Base-by-base conservation (phyloP, 345 rosid genomes). In the Cardamine chenopodiifolia region DNA sequence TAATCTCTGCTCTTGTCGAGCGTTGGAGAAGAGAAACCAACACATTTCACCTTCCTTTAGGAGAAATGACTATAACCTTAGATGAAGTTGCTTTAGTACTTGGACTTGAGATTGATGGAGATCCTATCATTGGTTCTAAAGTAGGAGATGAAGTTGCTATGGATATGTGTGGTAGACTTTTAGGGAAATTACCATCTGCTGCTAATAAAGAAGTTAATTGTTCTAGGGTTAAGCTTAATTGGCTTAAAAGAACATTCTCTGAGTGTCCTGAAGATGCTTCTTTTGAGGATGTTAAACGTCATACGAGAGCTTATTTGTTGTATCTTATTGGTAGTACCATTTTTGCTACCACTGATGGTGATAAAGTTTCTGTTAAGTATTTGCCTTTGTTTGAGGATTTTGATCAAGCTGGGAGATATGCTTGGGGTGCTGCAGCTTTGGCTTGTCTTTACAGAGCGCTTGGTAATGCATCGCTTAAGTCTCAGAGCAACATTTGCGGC, bases 281-380 rank as follows among this genome's bases (percentile, higher is more conserved):
- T 19, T 7, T 34, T 6, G 90, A 83, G 39, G 85, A 81, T 60
- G 66, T 83, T n/a, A 81, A 84, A 72, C 19, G 63, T 44, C 79
- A 85, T 55, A 85, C 93, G 15, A 83, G 96, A 48, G 96, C 96
- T 72, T 86, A 86, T 82, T 79, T 90, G 53, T 79, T 88, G 63
- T 90, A 86, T 74, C 88, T 90, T 67, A 78, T 88, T 1, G 96
- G 93, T 15, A 90, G 93, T 50, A 90, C 96, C 2, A 84, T 90
- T 68, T 90, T 90, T 55, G 89, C 91, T 28, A 90, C 96, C 0
- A 88, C 93, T 48, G 88, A 89, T 19, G 93, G 91, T 73, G 90
- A 90, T 70, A 90, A 90, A 77, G 96, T 90, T 31, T 91, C 96
- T 9, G 93, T 90, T 2, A 90, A 88, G 88, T 90, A 88, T 72